Conservation (phyloP, 2,329 filamentous ascomycete genomes). For the Coleophoma crateriformis region DNA sequence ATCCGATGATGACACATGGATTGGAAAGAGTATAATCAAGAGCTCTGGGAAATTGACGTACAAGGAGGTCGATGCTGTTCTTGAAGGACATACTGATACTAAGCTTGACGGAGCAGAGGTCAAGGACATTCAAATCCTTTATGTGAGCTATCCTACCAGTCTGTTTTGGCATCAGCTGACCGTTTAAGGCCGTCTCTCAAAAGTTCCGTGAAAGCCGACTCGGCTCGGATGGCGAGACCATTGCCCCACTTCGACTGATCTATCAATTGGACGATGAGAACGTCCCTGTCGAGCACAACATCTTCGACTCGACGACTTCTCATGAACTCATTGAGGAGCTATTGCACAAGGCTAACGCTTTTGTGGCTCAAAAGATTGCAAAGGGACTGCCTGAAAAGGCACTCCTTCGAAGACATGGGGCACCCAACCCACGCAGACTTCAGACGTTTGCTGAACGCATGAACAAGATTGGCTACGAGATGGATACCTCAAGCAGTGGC, state of each 20-base stretch:
- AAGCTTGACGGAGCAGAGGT: constrained; percentile 60
- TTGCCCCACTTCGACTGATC: constrained; percentile 80
- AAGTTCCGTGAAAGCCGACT: constrained; percentile 89
- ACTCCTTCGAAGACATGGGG: constrained; percentile 77
- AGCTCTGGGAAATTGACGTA: constrained; percentile 82
- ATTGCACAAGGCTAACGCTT: constrained; percentile 85
- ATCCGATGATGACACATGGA: constrained; percentile 83
- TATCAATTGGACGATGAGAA: constrained; percentile 98
- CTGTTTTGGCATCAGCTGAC: constrained; percentile 16
- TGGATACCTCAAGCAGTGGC: constrained; percentile 85
- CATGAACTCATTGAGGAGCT: constrained; percentile 95
- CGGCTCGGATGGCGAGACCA: constrained; percentile 70
- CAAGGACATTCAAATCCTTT: constrained; percentile 76
- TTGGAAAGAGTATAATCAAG: constrained; percentile 90
- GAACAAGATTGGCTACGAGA: constrained; percentile 82
- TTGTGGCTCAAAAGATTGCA: constrained; percentile 79
- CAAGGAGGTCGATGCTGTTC: constrained; percentile 76
- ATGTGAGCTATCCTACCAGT: constrained; percentile 41
- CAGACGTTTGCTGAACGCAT: constrained; percentile 91
- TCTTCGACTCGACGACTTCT: constrained; percentile 84
- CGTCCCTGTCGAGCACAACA: constrained; percentile 91
- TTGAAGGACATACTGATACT: constrained; percentile 57
- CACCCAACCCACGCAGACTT: constrained; percentile 82
- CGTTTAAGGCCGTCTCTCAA: constrained; percentile 62
- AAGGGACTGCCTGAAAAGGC: constrained; percentile 85